phyloP scores from a whole-genome alignment of 768 basidiomycete species.

The Lactarius akahatsu region DNA sequence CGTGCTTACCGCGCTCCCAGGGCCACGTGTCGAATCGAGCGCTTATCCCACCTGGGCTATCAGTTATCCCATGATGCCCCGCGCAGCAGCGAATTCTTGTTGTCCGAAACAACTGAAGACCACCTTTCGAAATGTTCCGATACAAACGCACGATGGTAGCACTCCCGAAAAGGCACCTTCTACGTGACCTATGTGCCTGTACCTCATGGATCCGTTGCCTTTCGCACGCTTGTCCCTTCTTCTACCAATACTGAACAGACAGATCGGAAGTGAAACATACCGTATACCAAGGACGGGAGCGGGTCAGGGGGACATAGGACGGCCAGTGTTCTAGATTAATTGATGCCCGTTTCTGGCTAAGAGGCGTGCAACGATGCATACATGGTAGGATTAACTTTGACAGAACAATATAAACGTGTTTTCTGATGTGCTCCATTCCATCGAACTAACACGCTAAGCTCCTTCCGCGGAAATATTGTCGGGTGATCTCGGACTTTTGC shows the following conservation, averaged over 20 bases:
- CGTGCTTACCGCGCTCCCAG: not conserved
- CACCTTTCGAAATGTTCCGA: not conserved
- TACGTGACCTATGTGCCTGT: not conserved
- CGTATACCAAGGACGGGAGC: not conserved
- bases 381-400: not conserved
- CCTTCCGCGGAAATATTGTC: constrained; percentile 9
- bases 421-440: not conserved
- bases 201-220: not conserved
- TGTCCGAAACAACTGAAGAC: not conserved
- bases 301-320: not conserved
- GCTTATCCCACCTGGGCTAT: not conserved
- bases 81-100: not conserved
- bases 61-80: not conserved
- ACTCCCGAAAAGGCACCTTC: not conserved
- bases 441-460: not conserved
- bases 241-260: not conserved
- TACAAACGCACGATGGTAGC: not conserved
- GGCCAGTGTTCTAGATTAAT: not conserved
- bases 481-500: constrained; percentile 22
- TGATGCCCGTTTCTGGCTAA: not conserved
- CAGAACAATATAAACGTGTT: not conserved
- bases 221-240: not conserved
- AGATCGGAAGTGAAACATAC: constrained; percentile 3
- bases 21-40: not conserved
- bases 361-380: not conserved